phyloP scores from a whole-genome alignment of 1,284 basidiomycete genomes.

The Moniliella sp. region DNA sequence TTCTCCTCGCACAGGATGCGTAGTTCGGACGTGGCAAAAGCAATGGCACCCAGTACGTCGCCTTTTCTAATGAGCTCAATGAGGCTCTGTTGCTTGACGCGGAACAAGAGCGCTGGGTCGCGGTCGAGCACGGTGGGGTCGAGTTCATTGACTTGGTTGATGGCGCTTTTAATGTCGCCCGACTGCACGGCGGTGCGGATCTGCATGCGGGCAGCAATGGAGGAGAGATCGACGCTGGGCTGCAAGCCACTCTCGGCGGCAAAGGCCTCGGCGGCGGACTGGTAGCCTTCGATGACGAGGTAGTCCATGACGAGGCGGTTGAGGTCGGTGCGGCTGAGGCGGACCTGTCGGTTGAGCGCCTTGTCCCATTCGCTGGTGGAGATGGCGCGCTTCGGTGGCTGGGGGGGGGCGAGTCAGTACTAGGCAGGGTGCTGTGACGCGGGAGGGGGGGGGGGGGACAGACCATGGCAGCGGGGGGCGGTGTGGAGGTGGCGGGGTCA shows the following conservation, averaged over 20 bases:
- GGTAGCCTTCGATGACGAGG: constrained; percentile 88
- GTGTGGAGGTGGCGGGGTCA: too few relatives aligned
- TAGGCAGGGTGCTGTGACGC: not conserved
- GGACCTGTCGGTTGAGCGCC: constrained; percentile 13
- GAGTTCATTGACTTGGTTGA: constrained; percentile 74
- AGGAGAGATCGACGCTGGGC: constrained; percentile 57
- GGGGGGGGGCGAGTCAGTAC: not conserved
- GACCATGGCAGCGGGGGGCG: too few relatives aligned
- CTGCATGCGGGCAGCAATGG: constrained; percentile 75
- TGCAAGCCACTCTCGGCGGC: constrained; percentile 61
- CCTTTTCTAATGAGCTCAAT: constrained; percentile 80
- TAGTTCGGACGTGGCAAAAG: constrained; percentile 76
- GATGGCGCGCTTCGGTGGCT: not conserved
- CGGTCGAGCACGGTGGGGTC: constrained; percentile 93
- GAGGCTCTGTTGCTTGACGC: constrained; percentile 73
- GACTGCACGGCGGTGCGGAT: constrained; percentile 80
- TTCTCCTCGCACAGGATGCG: constrained; percentile 84
- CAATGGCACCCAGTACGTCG: constrained; percentile 53
- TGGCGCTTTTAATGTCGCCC: constrained; percentile 81
- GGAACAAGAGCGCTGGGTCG: constrained; percentile 70
- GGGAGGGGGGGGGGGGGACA: too few relatives aligned
- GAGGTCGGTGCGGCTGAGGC: constrained; percentile 74
- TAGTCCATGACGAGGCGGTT: constrained; percentile 95
- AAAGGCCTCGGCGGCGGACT: constrained; percentile 81
- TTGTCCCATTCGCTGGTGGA: constrained; percentile 1